These are phyloP conservation scores for Pachysolen tannophilus DNA, from an alignment of 805 yeast genomes.

Conservation along the genomic window DNA sequence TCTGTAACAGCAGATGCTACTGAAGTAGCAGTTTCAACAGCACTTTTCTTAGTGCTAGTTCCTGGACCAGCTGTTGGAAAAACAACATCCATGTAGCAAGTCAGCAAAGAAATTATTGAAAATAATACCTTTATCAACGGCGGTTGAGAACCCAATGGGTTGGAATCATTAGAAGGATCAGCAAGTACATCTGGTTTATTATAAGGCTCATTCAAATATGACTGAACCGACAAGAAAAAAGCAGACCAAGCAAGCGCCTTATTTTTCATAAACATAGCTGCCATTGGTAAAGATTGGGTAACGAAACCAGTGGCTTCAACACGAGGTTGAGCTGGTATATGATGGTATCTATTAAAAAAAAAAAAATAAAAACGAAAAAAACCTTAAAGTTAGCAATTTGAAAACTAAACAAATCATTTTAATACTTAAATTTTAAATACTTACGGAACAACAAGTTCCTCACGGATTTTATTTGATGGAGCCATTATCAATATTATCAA, in stretches of 20 bases:
- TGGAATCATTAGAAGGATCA: slow-evolving; percentile 14
- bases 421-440: too few species aligned
- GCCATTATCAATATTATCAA: slow-evolving; percentile 1
- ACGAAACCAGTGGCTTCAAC: slow-evolving; percentile 37
- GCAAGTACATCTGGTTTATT: slow-evolving; percentile 13
- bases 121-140: slow-evolving; percentile 38
- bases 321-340: slow-evolving; percentile 38
- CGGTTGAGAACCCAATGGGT: slow-evolving; percentile 28
- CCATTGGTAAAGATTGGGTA: slow-evolving; percentile 51
- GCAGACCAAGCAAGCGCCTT: slow-evolving; percentile 50
- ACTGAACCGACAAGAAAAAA: slow-evolving; percentile 42
- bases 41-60: slow-evolving; percentile 16
- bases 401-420: too few species aligned
- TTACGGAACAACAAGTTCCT: slow-evolving; percentile 5
- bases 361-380: not conserved
- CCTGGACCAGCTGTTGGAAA: slow-evolving; percentile 36
- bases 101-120: slow-evolving; percentile 36
- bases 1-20: slow-evolving; percentile 10
- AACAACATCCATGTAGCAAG: slow-evolving; percentile 44
- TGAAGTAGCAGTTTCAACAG: slow-evolving; percentile 17
- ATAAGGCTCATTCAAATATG: slow-evolving; percentile 32
- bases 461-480: slow-evolving; percentile 8
- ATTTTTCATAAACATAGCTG: slow-evolving; percentile 54
- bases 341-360: slow-evolving; percentile 29
- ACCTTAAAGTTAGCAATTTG: too few species aligned